phyloP scores from a whole-genome alignment of 768 basidiomycete genomes.

The Suillus fuscotomentosus region DNA sequence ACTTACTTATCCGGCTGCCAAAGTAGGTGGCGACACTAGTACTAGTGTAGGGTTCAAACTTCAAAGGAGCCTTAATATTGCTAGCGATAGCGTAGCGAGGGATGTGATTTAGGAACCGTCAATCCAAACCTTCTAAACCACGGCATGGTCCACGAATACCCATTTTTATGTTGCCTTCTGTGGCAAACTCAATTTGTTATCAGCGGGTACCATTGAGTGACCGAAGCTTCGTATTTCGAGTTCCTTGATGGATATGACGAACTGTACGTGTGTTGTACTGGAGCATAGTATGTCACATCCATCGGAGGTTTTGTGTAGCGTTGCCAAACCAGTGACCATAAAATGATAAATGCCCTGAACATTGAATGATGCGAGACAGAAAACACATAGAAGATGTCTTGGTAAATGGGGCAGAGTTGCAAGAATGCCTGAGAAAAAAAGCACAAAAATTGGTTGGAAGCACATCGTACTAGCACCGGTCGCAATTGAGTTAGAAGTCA shows the following conservation, averaged over 20 bases:
- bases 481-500: constrained; percentile 1
- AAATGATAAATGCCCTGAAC: constrained; percentile 3
- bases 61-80: neutral
- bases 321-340: neutral
- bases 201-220: neutral
- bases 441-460: neutral
- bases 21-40: neutral
- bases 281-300: neutral
- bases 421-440: constrained; percentile 7
- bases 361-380: constrained; percentile 2
- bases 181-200: constrained; percentile 3
- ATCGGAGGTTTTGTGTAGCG: neutral
- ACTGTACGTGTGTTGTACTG: neutral
- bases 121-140: neutral
- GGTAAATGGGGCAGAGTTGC: constrained; percentile 20
- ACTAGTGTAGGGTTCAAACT: neutral
- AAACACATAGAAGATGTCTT: constrained; percentile 13
- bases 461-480: constrained; percentile 2
- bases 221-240: neutral
- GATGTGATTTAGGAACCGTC: neutral
- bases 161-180: neutral
- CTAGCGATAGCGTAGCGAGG: neutral
- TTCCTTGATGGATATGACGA: neutral
- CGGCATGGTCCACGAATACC: neutral
- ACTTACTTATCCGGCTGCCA: neutral